A percentile compares a stretch with the other conserved stretches of the same genome.
phyloP scores from a whole-genome alignment of 148 eudicot genomes.

The Nyssa sinensis region DNA sequence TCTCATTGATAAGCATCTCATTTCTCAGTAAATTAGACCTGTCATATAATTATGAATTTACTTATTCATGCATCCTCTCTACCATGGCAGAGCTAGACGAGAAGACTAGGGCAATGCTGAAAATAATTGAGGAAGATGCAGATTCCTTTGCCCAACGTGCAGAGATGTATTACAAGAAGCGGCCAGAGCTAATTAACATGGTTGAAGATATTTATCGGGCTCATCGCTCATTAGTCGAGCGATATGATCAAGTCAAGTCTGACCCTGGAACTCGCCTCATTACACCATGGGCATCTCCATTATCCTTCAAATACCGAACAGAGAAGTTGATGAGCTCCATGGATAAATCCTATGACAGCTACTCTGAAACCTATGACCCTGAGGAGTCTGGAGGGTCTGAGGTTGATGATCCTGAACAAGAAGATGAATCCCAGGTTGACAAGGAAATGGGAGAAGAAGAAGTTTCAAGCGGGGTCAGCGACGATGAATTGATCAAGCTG shows the following conservation, averaged over 20 bases:
- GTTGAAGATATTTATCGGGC: conserved; percentile 77
- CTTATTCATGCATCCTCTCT: neutral
- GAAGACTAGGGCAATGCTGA: conserved; percentile 69
- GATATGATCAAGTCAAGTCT: conserved; percentile 61
- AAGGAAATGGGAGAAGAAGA: conserved; percentile 16
- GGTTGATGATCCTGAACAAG: conserved; percentile 66
- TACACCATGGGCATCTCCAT: conserved; percentile 44
- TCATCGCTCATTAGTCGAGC: conserved; percentile 79
- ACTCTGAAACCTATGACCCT: conserved; percentile 49
- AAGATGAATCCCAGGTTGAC: conserved; percentile 23
- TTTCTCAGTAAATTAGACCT: neutral
- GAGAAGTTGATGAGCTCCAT: conserved; percentile 27
- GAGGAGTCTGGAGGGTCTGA: conserved; percentile 68
- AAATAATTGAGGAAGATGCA: conserved; percentile 77
- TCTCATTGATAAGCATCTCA: neutral
- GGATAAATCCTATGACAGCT: conserved; percentile 59
- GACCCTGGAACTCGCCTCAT: conserved; percentile 43
- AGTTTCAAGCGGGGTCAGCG: conserved; percentile 14
- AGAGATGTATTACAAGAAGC: conserved; percentile 91
- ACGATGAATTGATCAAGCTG: conserved; percentile 45
- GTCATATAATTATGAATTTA: neutral
- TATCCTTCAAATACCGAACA: conserved; percentile 36
- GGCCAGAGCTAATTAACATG: conserved; percentile 74
- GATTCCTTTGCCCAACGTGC: conserved; percentile 90
- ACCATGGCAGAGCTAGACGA: conserved; percentile 61